These are phyloP conservation scores for Saccharomyces hybrid DNA, from an alignment of 1,139 yeast genomes.

Conservation along the genomic window DNA sequence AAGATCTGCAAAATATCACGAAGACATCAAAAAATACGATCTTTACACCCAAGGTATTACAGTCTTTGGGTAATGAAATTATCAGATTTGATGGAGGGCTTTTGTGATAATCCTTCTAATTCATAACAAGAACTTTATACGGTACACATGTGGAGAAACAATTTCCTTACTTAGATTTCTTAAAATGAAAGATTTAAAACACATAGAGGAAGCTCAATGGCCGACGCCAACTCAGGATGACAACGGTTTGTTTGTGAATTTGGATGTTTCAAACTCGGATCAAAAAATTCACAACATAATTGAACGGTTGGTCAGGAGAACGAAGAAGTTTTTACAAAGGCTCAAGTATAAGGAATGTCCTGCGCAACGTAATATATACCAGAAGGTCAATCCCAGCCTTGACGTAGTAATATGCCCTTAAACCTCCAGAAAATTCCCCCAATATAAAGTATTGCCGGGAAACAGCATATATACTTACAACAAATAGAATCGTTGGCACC, in stretches of 20 bases:
- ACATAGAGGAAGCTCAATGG: background rate
- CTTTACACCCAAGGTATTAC: no score
- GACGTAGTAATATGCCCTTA: background rate
- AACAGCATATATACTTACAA: background rate
- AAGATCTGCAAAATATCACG: slow-evolving; percentile 5
- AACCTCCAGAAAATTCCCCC: background rate
- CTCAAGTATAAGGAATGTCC: slow-evolving; percentile 7
- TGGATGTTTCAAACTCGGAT: background rate
- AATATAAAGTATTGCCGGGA: background rate
- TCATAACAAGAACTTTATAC: slow-evolving; percentile 5
- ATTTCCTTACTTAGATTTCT: background rate
- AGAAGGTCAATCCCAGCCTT: slow-evolving; percentile 4
- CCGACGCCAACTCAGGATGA: background rate
- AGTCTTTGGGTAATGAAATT: slow-evolving; percentile 7
- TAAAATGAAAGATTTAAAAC: background rate
- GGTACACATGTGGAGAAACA: background rate
- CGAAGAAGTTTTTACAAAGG: slow-evolving; percentile 4
- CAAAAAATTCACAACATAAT: background rate
- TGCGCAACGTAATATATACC: slow-evolving; percentile 5
- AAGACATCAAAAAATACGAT: background rate
- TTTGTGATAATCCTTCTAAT: slow-evolving; percentile 5
- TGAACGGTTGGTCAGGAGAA: background rate
- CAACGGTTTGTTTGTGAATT: background rate
- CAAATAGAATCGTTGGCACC: background rate
- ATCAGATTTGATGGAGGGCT: slow-evolving; percentile 5